These are phyloP conservation scores for Basipetospora chlamydospora DNA, from an alignment of 2,329 filamentous ascomycete species.

Conservation along the genomic window DNA sequence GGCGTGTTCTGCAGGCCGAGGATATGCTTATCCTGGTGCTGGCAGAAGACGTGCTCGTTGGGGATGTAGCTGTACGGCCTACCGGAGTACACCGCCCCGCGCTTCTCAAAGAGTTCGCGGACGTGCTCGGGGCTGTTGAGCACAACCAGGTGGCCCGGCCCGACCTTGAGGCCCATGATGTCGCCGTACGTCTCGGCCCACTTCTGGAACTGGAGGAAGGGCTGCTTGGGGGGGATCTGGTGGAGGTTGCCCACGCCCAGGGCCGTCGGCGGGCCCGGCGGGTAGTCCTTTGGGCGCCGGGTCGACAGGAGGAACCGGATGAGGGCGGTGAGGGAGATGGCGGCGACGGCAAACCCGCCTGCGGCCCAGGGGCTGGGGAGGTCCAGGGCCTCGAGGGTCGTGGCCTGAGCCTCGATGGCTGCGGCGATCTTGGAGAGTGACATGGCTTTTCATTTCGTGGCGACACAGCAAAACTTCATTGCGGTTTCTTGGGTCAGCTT, in stretches of 20 bases:
- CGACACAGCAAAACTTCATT: no score
- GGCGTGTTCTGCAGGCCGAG: constrained; percentile 12
- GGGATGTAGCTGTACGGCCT: constrained; percentile 16
- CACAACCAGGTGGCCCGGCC: constrained; percentile 17
- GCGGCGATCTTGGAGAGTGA: no score
- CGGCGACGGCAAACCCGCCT: no score
- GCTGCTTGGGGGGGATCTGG: constrained; percentile 12
- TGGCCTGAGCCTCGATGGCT: no score
- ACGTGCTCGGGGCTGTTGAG: constrained; percentile 18
- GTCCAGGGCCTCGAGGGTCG: no score
- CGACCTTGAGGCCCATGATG: constrained; percentile 18
- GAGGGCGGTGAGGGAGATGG: no score
- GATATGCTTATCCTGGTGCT: constrained; percentile 9
- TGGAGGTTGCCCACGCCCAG: constrained; percentile 14
- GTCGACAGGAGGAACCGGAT: constrained; percentile 5
- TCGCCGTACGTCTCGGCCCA: constrained; percentile 21
- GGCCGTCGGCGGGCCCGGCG: constrained; percentile 11
- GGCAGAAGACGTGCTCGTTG: constrained; percentile 13
- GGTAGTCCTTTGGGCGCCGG: constrained; percentile 10
- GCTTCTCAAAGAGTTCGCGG: constrained; percentile 22
- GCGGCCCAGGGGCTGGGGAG: no score
- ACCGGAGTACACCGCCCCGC: constrained; percentile 22
- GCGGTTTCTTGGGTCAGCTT: no score
- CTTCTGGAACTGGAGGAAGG: constrained; percentile 15
- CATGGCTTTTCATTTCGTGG: no score